Conservation (phyloP, 768 basidiomycete genomes). For the Boletus rex-veris region DNA sequence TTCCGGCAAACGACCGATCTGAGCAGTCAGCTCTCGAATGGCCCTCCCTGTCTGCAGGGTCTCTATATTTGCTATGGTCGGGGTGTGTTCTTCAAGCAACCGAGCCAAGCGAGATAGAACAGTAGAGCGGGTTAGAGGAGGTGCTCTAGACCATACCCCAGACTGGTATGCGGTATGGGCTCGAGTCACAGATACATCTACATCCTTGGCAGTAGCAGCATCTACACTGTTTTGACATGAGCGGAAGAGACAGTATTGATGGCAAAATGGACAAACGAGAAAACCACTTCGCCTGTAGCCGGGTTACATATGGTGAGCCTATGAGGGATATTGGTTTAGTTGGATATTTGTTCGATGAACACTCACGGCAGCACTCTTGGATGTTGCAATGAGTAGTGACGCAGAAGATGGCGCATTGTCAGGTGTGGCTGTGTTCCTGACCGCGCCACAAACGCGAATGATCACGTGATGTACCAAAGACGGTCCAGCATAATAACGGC, state of each 20-base stretch:
- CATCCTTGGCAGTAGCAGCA: conserved; percentile 49
- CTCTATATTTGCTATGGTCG: conserved; percentile 62
- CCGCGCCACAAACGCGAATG: conserved; percentile 25
- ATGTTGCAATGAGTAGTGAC: conserved; percentile 1
- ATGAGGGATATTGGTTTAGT: background rate
- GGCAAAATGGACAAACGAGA: conserved; percentile 53
- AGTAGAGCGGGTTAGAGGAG: conserved; percentile 56
- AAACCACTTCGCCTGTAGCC: conserved; percentile 59
- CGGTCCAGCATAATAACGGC: background rate
- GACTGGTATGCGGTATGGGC: conserved; percentile 61
- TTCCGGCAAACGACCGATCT: conserved; percentile 74
- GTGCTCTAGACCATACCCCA: conserved; percentile 68
- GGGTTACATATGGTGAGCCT: conserved; percentile 64
- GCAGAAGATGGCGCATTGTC: conserved; percentile 6
- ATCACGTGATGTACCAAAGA: conserved; percentile 15
- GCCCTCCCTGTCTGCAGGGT: conserved; percentile 75
- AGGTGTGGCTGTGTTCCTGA: conserved; percentile 15
- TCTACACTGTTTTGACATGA: conserved; percentile 42
- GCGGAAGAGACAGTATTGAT: conserved; percentile 23
- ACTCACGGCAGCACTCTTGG: no score
- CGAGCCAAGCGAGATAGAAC: conserved; percentile 65
- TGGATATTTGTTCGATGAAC: no score
- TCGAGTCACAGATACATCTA: conserved; percentile 46
- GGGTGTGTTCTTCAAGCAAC: conserved; percentile 52
- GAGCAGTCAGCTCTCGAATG: conserved; percentile 81